Evolutionary conservation across 2,329 filamentous ascomycete genomes (phyloP).

Genomic region (Aspergillus tubingensis): DNA sequence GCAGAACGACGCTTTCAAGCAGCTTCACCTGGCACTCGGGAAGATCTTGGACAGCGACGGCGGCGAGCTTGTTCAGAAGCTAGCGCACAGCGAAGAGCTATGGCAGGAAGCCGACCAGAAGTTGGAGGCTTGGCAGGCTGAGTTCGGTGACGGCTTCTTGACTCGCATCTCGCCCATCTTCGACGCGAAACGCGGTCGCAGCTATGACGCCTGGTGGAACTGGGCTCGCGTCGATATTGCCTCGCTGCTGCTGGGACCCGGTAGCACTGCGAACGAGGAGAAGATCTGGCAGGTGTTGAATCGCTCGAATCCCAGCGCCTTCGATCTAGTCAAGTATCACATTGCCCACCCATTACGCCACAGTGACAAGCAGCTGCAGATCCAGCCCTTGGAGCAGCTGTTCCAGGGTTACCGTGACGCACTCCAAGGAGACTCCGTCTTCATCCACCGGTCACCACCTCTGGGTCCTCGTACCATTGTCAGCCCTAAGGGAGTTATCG

Average conservation of each 20-base stretch:
- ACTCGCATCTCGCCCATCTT: slow-evolving; percentile 1
- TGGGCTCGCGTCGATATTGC: slow-evolving; percentile 3
- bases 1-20: background rate
- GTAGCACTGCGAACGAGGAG: background rate
- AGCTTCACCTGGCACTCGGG: slow-evolving; percentile 1
- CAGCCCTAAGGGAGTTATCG: background rate
- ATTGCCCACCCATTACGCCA: background rate
- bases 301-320: background rate
- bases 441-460: background rate
- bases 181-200: background rate
- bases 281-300: background rate
- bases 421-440: background rate
- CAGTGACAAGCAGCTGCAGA: background rate
- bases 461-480: background rate
- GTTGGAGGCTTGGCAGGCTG: background rate
- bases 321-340: background rate
- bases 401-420: background rate
- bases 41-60: background rate
- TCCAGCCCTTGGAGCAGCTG: background rate
- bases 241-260: background rate
- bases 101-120: background rate
- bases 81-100: background rate
- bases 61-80: background rate
- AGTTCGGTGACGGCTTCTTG: slow-evolving; percentile 7
- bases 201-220: slow-evolving; percentile 10